Evolutionary conservation across 768 basidiomycete species (phyloP), one percentile per base, ranked within the genome.

Genomic region (Arthromyces matolae): DNA sequence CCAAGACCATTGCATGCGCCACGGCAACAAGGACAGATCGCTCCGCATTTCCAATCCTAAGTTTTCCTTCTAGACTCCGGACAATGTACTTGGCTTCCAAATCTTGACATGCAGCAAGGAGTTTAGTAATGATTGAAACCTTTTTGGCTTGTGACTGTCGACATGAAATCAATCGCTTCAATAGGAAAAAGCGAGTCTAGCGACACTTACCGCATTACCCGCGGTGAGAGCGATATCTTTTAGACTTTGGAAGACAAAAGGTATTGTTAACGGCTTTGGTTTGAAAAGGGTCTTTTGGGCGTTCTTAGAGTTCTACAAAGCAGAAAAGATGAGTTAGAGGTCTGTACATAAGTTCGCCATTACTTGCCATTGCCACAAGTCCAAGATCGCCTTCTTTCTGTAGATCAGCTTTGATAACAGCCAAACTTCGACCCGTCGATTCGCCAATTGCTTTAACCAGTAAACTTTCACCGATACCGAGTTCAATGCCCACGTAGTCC

Each of bases 321-420:
- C 29, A 3, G 8, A 35, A 10, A 8, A 12, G 3, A 19, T 25
- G n/a, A 35, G 32, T 47, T 24, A 32, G 29, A 31, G 42, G 9
- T 46, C 48, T 31, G 43, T 42, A 47, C 6, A n/a, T 18, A 16
- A 20, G 37, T 45, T 19, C 29, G 45, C 18, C 16, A 46, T 14
- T 13, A 53, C 78, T 56, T 47, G 85, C 94, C 89, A 88, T 93
- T n/a, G 96, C 96, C 1, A 99, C 95, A 23, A 94, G 73, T 7
- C 96, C 96, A 6, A 99, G 72, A 62, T 99, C 96, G 29, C 96
- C 96, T 60, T 93, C 92, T 62, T 83, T 89, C 77, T 93, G 92
- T 52, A 97, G 74, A 58, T 97, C 95, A 5, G 85, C 80, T 62
- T 97, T 98, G 59, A 99, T 81, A 35, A 85, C 75, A 3, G 81